phyloP scores from a whole-genome alignment of 257 asterid genomes.

The Cruciata laevipes region DNA sequence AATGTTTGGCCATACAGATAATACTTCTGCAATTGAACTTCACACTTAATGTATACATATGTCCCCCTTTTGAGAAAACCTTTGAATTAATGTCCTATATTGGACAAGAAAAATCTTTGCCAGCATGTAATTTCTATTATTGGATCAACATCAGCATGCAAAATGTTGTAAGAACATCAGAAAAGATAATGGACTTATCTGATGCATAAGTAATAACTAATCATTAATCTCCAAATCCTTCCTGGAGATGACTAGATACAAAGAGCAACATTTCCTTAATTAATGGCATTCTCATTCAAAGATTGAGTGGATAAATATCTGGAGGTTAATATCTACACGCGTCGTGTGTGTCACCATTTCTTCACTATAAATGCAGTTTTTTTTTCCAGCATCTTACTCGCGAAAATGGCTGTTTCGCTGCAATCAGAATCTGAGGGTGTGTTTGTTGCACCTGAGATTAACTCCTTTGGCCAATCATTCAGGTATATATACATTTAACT shows the following conservation, averaged over 20 bases:
- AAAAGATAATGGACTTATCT: background rate
- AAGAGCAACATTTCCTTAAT: background rate
- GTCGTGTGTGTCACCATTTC: slow-evolving; percentile 8
- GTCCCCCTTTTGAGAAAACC: background rate
- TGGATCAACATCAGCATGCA: background rate
- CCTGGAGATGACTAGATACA: background rate
- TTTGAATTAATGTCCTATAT: background rate
- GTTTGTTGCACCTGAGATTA: slow-evolving; percentile 25
- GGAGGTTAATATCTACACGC: background rate
- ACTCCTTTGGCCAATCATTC: slow-evolving; percentile 37
- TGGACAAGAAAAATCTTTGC: background rate
- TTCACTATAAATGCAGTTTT: slow-evolving; percentile 3
- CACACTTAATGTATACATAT: background rate
- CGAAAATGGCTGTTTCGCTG: background rate
- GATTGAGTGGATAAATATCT: background rate
- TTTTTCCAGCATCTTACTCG: background rate
- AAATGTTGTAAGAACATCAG: slow-evolving; percentile 1
- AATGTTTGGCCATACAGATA: background rate
- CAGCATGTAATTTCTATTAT: background rate
- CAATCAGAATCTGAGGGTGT: slow-evolving; percentile 4
- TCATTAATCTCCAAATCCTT: too few species aligned
- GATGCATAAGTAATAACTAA: background rate
- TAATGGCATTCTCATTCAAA: background rate
- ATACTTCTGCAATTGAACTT: too few species aligned
- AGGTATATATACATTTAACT: slow-evolving; percentile 16